These are phyloP conservation scores for Leccinum broughii DNA, from an alignment of 768 basidiomycete genomes.

Conservation along the genomic window DNA sequence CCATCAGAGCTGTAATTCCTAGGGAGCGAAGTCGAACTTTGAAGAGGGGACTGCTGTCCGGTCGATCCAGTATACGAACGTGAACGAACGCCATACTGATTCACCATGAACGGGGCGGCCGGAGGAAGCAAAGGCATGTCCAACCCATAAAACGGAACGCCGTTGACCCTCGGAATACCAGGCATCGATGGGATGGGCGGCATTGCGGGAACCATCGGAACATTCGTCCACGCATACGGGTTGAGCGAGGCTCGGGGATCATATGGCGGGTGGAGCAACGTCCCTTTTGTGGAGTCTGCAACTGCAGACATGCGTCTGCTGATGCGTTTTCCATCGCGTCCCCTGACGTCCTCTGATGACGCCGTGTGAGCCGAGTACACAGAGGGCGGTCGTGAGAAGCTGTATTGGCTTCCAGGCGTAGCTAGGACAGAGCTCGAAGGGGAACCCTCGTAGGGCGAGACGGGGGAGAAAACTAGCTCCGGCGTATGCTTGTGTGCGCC, in stretches of 20 bases:
- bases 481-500: slow-evolving; percentile 46
- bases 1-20: slow-evolving; percentile 30
- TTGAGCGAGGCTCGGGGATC: slow-evolving; percentile 25
- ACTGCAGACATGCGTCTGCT: slow-evolving; percentile 45
- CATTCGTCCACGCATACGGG: slow-evolving; percentile 30
- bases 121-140: slow-evolving; percentile 75
- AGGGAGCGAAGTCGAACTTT: slow-evolving; percentile 19
- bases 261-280: slow-evolving; percentile 28
- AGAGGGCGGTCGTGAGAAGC: slow-evolving; percentile 55
- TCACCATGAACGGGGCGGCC: slow-evolving; percentile 74
- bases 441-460: slow-evolving; percentile 43
- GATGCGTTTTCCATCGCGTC: slow-evolving; percentile 37
- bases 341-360: slow-evolving; percentile 58
- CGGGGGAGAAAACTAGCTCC: slow-evolving; percentile 41
- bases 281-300: slow-evolving; percentile 35
- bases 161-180: slow-evolving; percentile 31
- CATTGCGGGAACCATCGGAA: slow-evolving; percentile 22
- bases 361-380: slow-evolving; percentile 53
- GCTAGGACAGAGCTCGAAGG: slow-evolving; percentile 49
- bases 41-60: slow-evolving; percentile 32
- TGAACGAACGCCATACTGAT: slow-evolving; percentile 48
- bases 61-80: slow-evolving; percentile 32
- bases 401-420: slow-evolving; percentile 37
- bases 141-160: slow-evolving; percentile 47
- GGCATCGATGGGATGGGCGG: slow-evolving; percentile 42